Evolutionary conservation across 192 early-diverging fungal species (phyloP).

Genomic region (Fimicolochytrium jonesii): DNA sequence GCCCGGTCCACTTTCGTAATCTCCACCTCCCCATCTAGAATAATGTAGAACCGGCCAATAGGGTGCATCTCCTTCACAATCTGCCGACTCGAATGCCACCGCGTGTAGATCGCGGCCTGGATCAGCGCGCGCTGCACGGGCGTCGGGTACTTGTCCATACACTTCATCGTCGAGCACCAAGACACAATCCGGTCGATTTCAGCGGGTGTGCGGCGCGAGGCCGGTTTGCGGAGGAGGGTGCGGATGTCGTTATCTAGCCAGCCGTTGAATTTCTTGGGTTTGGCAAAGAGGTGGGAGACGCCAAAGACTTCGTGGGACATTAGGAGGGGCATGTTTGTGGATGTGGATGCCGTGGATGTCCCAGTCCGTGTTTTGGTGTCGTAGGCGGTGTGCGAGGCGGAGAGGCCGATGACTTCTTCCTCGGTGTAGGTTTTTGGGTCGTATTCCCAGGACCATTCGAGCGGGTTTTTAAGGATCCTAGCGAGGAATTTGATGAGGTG

Average conservation of each 20-base stretch:
- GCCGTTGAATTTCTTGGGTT: conserved; percentile 31
- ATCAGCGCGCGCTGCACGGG: conserved; percentile 26
- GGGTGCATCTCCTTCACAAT: conserved; percentile 32
- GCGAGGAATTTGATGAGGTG: conserved; percentile 39
- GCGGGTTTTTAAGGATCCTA: conserved; percentile 37
- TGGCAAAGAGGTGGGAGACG: conserved; percentile 33
- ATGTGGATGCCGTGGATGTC: not conserved
- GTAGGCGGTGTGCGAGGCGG: not conserved
- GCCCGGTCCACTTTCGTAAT: conserved; percentile 32
- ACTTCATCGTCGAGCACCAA: conserved; percentile 22
- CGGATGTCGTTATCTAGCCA: conserved; percentile 32
- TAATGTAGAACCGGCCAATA: conserved; percentile 30
- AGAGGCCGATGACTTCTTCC: not conserved
- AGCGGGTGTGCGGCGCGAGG: conserved; percentile 5
- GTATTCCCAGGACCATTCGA: conserved; percentile 44
- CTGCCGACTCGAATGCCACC: conserved; percentile 28
- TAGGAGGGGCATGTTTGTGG: conserved; percentile 13
- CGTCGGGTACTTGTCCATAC: conserved; percentile 17
- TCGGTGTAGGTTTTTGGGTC: conserved; percentile 31
- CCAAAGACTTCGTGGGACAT: conserved; percentile 27
- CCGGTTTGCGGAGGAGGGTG: conserved; percentile 29
- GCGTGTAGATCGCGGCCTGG: conserved; percentile 26
- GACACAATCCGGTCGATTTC: conserved; percentile 27
- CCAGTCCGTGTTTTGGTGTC: not conserved
- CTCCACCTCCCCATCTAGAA: conserved; percentile 42